Base-by-base conservation (phyloP, 2,329 filamentous ascomycete species). In the Ophiocordyceps robertsii region DNA sequence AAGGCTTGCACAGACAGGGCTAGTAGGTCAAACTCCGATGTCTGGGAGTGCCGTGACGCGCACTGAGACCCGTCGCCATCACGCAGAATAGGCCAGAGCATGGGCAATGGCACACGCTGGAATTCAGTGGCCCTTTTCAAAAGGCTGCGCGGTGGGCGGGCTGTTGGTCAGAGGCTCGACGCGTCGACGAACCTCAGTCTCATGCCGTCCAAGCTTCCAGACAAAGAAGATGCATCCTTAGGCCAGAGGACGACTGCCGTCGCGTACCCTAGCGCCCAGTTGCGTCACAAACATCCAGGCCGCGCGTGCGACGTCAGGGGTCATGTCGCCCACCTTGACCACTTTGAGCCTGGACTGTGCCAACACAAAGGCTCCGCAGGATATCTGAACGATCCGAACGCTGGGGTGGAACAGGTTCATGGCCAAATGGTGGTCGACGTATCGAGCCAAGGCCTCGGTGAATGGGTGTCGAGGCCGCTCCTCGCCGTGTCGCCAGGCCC, bases 351-450 rank as follows among this genome's bases (percentile, higher is more conserved):
- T 61, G 11, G 59, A 67, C 46, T 75, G 72, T 0, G 69, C 69
- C 11, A 77, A 56, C 32, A 70, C 68, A 43, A 78, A 79, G 0
- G 72, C 73, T 1, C 67, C 69, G 45, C 73, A 77, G 0, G 71
- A 72, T 27, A 78, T 63, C 47, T 73, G 72, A 12, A 60, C 60
- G 21, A 78, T 56, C 2, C 65, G 59, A 3, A 77, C 72, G n/a
- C 66, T 62, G 0, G 73, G 69, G 48, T 77, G 72, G 43, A 73
- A 72, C 47, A 78, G 49, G 49, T 77, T 64, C 13, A 79, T 55
- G 0, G 68, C 72, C 6, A 77, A 59, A 46, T 77, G 72, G n/a
- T 66, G 59, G 43, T 67, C 56, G 7, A 77, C 46, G 43, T 78
- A 77, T 6, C 52, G 52, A 0, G 63, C 66, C 16, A 78, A 50